Conservation (phyloP, 1,139 yeast species). For the Candida frijolesensis region DNA sequence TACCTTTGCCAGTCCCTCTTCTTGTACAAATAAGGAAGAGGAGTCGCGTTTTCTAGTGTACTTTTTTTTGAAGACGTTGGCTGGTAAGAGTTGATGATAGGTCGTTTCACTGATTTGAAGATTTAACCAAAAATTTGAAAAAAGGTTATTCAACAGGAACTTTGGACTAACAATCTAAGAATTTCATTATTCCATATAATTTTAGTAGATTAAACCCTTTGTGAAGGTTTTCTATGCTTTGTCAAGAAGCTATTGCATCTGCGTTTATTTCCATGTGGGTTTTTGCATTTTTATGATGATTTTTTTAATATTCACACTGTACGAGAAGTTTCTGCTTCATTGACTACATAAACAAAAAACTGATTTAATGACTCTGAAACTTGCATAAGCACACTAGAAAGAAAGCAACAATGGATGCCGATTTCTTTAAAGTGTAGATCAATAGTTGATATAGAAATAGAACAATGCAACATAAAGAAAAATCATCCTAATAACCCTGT, state of each 20-base stretch:
- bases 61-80: constrained; percentile 60
- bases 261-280: neutral
- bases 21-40: constrained; percentile 49
- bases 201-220: constrained; percentile 1
- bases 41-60: constrained; percentile 68
- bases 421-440: neutral
- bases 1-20: constrained; percentile 46
- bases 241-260: neutral
- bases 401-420: neutral
- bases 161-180: neutral
- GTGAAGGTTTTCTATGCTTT: neutral
- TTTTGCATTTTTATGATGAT: constrained; percentile 46
- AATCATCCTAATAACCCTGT: too few species aligned
- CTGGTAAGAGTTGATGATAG: constrained; percentile 62
- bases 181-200: neutral
- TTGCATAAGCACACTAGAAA: constrained; percentile 3
- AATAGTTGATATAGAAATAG: neutral
- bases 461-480: neutral
- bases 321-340: constrained; percentile 51
- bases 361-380: constrained; percentile 80
- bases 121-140: neutral
- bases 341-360: constrained; percentile 57
- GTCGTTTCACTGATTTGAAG: constrained; percentile 46
- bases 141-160: neutral
- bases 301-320: constrained; percentile 62